Evolutionary conservation across 2,329 filamentous ascomycete species (phyloP).

Genomic region (Fusarium sp.): DNA sequence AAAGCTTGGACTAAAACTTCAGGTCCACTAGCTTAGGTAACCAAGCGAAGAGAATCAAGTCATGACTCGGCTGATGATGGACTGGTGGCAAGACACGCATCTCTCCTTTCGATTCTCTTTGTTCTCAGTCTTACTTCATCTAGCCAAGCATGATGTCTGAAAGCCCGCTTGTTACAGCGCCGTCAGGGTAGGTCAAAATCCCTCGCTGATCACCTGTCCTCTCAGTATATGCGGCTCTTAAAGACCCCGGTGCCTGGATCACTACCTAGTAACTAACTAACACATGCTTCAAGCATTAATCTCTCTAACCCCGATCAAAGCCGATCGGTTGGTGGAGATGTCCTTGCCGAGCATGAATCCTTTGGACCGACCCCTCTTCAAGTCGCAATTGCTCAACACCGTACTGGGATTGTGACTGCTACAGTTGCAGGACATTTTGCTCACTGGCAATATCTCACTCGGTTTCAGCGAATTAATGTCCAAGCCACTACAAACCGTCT

Average conservation of each 20-base stretch:
- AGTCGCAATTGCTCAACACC: constrained; percentile 39
- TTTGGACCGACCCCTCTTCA: constrained; percentile 48
- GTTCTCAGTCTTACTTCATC: neutral
- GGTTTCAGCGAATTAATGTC: constrained; percentile 37
- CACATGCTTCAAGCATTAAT: constrained; percentile 39
- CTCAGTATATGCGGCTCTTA: constrained; percentile 5
- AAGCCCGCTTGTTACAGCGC: constrained; percentile 18
- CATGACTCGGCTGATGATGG: constrained; percentile 14
- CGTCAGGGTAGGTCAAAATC: constrained; percentile 31
- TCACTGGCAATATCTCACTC: constrained; percentile 45
- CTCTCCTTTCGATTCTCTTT: constrained; percentile 1
- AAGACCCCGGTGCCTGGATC: constrained; percentile 7
- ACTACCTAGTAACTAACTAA: constrained; percentile 18
- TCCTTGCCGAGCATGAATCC: constrained; percentile 44
- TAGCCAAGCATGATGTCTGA: constrained; percentile 22
- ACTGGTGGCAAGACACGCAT: constrained; percentile 19
- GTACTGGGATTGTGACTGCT: constrained; percentile 41
- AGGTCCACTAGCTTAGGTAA: constrained; percentile 46
- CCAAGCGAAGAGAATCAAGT: constrained; percentile 16
- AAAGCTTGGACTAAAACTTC: constrained; percentile 6
- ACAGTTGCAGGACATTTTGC: constrained; percentile 45
- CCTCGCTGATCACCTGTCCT: constrained; percentile 12
- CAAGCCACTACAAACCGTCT: constrained; percentile 34
- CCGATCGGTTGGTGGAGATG: constrained; percentile 44
- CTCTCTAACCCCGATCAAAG: constrained; percentile 42